Conservation (phyloP, 2,329 filamentous ascomycete genomes). For the Lachnellula cervina region DNA sequence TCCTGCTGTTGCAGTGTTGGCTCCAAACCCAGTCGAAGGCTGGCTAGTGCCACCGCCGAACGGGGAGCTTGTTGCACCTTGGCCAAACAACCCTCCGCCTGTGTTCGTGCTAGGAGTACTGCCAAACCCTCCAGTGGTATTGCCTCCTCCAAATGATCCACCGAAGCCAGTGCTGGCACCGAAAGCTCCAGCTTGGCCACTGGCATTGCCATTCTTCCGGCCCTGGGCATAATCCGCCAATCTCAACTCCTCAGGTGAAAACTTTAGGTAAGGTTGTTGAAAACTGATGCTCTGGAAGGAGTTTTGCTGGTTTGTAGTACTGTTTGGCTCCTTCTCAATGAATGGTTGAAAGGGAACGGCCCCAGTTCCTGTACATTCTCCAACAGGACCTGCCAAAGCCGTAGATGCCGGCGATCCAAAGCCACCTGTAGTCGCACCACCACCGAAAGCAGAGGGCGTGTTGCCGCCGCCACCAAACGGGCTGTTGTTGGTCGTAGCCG, state of each 20-base stretch:
- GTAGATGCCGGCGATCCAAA: slow-evolving; percentile 39
- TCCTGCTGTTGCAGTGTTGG: slow-evolving; percentile 30
- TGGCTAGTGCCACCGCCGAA: slow-evolving; percentile 39
- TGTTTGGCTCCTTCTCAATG: slow-evolving; percentile 67
- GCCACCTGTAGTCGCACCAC: slow-evolving; percentile 37
- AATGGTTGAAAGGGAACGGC: slow-evolving; percentile 63
- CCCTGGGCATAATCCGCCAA: slow-evolving; percentile 86
- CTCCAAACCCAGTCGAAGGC: slow-evolving; percentile 45
- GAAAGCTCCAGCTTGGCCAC: slow-evolving; percentile 77
- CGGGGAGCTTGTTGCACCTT: slow-evolving; percentile 35
- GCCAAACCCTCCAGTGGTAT: slow-evolving; percentile 23
- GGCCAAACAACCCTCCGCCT: slow-evolving; percentile 37
- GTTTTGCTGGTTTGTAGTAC: slow-evolving; percentile 47
- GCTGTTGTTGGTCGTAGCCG: slow-evolving; percentile 25
- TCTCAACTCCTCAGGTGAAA: slow-evolving; percentile 79
- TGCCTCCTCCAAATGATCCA: slow-evolving; percentile 32
- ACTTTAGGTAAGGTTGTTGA: slow-evolving; percentile 78
- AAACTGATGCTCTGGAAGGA: slow-evolving; percentile 77
- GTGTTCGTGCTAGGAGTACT: slow-evolving; percentile 26
- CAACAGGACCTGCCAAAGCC: slow-evolving; percentile 45
- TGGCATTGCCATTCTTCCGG: slow-evolving; percentile 75
- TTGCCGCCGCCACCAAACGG: slow-evolving; percentile 26
- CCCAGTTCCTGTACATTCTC: slow-evolving; percentile 64
- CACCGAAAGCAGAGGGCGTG: slow-evolving; percentile 35
- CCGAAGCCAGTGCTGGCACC: slow-evolving; percentile 39